Evolutionary conservation across 306 rosid genomes (phyloP), one percentile per base, ranked within the genome.

Genomic region (Argentina anserina): DNA sequence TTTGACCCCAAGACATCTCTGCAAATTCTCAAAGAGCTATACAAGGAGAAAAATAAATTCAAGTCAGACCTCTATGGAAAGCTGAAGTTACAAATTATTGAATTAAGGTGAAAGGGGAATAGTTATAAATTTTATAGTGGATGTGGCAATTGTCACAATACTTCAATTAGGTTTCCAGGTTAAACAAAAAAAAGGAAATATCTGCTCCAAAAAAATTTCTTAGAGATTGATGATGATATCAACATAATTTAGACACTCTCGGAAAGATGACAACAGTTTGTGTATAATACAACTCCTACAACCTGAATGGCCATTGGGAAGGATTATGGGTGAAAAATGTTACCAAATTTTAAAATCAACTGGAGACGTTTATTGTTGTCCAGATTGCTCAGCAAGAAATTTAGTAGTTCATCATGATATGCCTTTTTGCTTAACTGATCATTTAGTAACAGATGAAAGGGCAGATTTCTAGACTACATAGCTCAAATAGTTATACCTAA

Each of bases 1-100:
- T 87, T 87, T 95, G 79, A 84, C 72, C 69, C 97, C 93, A 34
- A 95, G 87, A 84, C 80, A 84, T 84, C 87, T 91, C 93, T 92
- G 93, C 89, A 95, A 82, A 73, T 80, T 82, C 87, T 87, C 99
- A 81, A 82, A 90, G 69, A 92, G 90, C 99, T 95, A 87, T 37
- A 70, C 66, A 84, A 71, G 79, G 46, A 82, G 50, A 36, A 72
- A 59, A 73, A 77, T 21, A 68, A 76, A 56, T 69, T 50, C 15
- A 37, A 50, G 46, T 72, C 49, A 63, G 42, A 45, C 41, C 65
- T 59, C 28, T 23, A 49, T 3, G 64, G 23, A 58, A 69, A 11
- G 75, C 77, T 66, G 65, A 61, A 37, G 43, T 60, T 12, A 52
- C 31, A 63, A 23, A 13, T 1, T 28, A 29, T 53, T 21, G 23